phyloP scores from a whole-genome alignment of 2,329 filamentous ascomycete species.

The Beauveria sp. region DNA sequence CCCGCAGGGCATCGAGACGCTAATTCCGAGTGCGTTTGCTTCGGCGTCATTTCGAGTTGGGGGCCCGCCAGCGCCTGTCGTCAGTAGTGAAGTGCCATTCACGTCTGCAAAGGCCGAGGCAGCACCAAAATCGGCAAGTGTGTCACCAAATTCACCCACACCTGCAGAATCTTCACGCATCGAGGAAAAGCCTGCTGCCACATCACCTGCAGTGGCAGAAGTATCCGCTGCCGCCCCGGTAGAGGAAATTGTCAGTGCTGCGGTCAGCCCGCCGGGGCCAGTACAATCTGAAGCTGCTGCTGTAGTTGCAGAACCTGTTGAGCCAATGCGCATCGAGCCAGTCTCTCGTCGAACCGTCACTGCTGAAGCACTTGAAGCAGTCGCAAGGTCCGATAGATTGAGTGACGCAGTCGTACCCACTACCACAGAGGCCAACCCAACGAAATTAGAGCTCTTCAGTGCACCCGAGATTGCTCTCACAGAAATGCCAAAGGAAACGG shows the following conservation, averaged over 20 bases:
- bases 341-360: not conserved
- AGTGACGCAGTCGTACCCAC: not conserved
- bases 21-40: slow-evolving; percentile 15
- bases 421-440: not conserved
- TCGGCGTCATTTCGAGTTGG: slow-evolving; percentile 13
- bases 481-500: not conserved
- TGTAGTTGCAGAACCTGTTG: not conserved
- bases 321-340: not conserved
- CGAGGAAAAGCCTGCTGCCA: not conserved
- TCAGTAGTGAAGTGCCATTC: not conserved
- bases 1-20: slow-evolving; percentile 14
- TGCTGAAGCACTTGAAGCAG: not conserved
- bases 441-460: not conserved
- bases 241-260: not conserved
- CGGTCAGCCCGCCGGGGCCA: not conserved
- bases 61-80: not conserved
- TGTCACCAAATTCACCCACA: too few species aligned
- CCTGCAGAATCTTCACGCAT: not conserved
- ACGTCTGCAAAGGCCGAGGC: not conserved
- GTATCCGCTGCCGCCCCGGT: too few species aligned
- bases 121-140: not conserved
- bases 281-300: not conserved
- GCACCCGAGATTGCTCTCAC: not conserved
- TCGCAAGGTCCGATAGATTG: not conserved
- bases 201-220: not conserved